Evolutionary conservation across 169 alveolate genomes (phyloP), one percentile per base, ranked within the genome.

Genomic region (Sarcocystis neurona): DNA sequence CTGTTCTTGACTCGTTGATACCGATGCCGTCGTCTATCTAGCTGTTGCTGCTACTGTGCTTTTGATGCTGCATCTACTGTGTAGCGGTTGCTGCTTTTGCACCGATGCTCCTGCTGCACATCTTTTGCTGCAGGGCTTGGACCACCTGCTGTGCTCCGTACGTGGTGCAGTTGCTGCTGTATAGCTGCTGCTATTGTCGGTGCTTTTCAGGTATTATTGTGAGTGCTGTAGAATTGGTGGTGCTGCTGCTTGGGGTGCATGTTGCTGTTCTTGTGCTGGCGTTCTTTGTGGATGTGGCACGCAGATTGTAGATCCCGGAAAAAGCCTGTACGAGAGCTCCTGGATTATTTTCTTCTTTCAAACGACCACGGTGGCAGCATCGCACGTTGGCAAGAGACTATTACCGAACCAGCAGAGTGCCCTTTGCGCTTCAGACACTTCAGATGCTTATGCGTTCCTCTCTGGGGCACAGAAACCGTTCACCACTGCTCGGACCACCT

Each of bases 401-500:
- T 90, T 32, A 66, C 78, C 34, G 80, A 60, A 46, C 85, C 90
- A 23, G 74, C 91, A 4, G 88, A 84, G 37, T 60, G 56, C 48
- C 89, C 89, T 47, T 85, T 90, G 50, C 56, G 30, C 0, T 90
- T 68, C 39, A 80, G 93, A 43, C 78, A 72, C 75, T 32, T 90
- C 41, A 60, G 44, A 34, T 75, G 82, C 60, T 74, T 84, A 5
- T 85, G 89, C 77, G 18, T 90, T 27, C 93, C 93, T 34, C 27
- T 84, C 66, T n/a, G n/a, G n/a, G 75, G 74, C 32, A 77, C 85
- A 43, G 20, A 50, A 30, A 63, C 70, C 41, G 89, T 90, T 53
- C 82, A 88, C 44, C 91, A 90, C 34, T 87, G 84, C 50, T 77
- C 89, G n/a, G 93, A 90, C 32, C 89, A 84, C 77, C 74, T 90